Base-by-base conservation (phyloP, 257 asterid genomes). In the Schizonepeta tenuifolia region DNA sequence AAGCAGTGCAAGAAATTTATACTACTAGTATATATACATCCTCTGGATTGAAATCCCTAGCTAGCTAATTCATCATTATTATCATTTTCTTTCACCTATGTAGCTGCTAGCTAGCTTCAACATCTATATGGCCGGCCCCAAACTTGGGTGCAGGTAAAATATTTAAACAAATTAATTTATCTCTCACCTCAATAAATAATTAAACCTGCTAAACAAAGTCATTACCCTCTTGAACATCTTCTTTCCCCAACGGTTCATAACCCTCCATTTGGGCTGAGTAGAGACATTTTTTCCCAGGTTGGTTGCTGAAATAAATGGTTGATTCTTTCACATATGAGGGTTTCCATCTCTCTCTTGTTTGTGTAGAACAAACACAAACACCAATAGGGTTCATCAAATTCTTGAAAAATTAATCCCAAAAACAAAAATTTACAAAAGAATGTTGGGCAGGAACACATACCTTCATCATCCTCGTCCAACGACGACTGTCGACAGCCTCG, bases 391-490 rank as follows among this genome's bases (percentile, higher is more conserved):
- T 59, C 73, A 35, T 7, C 40, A 5, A 26, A 90, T 38, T 38
- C 43, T 38, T 38, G 12, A 38, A 12, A 38, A 38, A 38, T 38
- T 43, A 43, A 7, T 51, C 57, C 8, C 7, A 9, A 50, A 17
- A 51, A 18, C 18, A 49, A 15, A 49, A 3, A 50, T 7, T 0
- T 3, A 11, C 17, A 54, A 46, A 28, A 28, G 5, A 2, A 91
- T 89, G 96, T 74, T 77, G 64, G 73, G 61, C 75, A 79, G 74
- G 75, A 87, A 82, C 83, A 57, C 82, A 3, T 78, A 78, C 78
- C 77, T 87, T 18, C 57, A 51, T 51, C n/a, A 71, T 74, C 74
- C 83, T 70, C 78, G 69, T 12, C 81, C 50, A 20, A 8, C 72
- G 53, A 41, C 76, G 68, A n/a, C n/a, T n/a, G n/a, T n/a, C n/a